Evolutionary conservation across 2,329 filamentous ascomycete species (phyloP).

Genomic region (Ophiocordyceps australis): DNA sequence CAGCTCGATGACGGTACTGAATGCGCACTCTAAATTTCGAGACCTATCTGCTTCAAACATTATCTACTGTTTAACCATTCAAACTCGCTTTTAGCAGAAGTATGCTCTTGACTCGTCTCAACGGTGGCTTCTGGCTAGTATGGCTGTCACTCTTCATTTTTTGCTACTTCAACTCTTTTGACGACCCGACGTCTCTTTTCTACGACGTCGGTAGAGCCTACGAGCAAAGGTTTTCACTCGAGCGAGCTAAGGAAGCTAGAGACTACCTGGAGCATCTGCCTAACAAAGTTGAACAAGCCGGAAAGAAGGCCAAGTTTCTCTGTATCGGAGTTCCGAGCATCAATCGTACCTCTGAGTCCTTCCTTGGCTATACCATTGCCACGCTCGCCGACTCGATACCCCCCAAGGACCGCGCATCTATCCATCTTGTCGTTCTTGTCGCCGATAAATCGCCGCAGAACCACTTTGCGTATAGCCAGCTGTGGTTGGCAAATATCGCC

Average conservation of each 20-base stretch:
- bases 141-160: slow-evolving; percentile 10
- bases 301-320: slow-evolving; percentile 3
- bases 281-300: neutral
- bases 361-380: slow-evolving; percentile 11
- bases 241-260: slow-evolving; percentile 9
- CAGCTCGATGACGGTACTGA: too few relatives aligned
- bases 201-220: slow-evolving; percentile 11
- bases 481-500: slow-evolving; percentile 12
- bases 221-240: slow-evolving; percentile 8
- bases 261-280: slow-evolving; percentile 5
- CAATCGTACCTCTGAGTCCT: slow-evolving; percentile 11
- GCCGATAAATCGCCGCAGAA: slow-evolving; percentile 13
- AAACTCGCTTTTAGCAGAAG: neutral
- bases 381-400: slow-evolving; percentile 13
- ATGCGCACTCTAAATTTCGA: too few relatives aligned
- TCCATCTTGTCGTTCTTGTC: slow-evolving; percentile 15
- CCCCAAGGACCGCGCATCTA: slow-evolving; percentile 10
- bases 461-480: slow-evolving; percentile 12
- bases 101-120: slow-evolving; percentile 3
- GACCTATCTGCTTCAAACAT: neutral
- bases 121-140: slow-evolving; percentile 12
- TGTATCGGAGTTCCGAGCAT: slow-evolving; percentile 17
- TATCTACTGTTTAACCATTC: neutral
- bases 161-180: slow-evolving; percentile 12
- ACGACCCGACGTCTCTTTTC: slow-evolving; percentile 16